Conservation (phyloP, 495 filamentous ascomycete genomes). For the Penicillium angulare region DNA sequence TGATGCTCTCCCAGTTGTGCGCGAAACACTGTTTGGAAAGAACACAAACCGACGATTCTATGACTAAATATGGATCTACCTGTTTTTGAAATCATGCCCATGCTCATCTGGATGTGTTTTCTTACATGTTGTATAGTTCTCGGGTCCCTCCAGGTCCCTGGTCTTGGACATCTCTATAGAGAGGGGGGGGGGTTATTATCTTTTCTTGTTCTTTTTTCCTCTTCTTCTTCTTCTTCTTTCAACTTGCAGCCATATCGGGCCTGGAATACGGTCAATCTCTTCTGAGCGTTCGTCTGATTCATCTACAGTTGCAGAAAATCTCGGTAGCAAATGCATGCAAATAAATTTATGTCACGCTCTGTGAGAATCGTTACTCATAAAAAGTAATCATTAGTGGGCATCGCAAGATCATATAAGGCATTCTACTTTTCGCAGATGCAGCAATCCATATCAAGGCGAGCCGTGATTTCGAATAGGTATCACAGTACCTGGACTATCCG, state of each 20-base stretch:
- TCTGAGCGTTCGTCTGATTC: conserved; percentile 30
- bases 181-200: conserved; percentile 6
- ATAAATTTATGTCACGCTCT: conserved; percentile 4
- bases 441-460: background rate
- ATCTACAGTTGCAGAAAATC: conserved; percentile 28
- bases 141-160: conserved; percentile 11
- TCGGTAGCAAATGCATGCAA: conserved; percentile 6
- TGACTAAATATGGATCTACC: conserved; percentile 54
- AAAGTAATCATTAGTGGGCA: background rate
- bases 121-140: conserved; percentile 28
- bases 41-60: conserved; percentile 93
- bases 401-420: background rate
- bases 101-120: conserved; percentile 14
- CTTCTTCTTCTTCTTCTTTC: background rate
- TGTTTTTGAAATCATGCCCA: conserved; percentile 5
- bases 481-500: no score
- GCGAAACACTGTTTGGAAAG: conserved; percentile 82
- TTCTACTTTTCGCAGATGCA: background rate
- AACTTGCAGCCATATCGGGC: conserved; percentile 19
- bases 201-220: background rate
- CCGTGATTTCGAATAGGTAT: background rate
- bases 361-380: background rate
- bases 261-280: conserved; percentile 16
- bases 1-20: conserved; percentile 79
- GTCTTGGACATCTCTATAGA: conserved; percentile 3